phyloP scores from a whole-genome alignment of 1,284 basidiomycete genomes.

The Athelia psychrophila region DNA sequence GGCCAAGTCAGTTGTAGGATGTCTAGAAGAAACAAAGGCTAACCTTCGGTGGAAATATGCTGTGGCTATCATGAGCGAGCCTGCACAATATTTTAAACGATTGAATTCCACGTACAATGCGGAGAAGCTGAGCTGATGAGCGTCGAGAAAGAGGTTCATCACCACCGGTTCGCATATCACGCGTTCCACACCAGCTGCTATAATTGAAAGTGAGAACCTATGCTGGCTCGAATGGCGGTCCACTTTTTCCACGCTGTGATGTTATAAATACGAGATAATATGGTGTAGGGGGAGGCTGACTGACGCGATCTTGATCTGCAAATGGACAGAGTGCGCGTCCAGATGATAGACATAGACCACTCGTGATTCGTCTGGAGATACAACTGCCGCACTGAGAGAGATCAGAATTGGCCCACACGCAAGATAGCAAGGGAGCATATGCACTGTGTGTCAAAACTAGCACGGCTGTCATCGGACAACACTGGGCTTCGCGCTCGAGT shows the following conservation, averaged over 20 bases:
- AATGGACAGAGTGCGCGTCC: constrained; percentile 9
- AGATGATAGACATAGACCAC: constrained; percentile 27
- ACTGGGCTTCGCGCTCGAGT: no score
- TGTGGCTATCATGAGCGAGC: no score
- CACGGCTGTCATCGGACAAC: no score
- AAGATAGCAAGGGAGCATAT: neutral
- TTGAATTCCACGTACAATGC: constrained; percentile 44
- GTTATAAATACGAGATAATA: neutral
- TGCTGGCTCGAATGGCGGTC: constrained; percentile 20
- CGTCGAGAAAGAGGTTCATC: constrained; percentile 46
- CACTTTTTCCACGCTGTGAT: neutral
- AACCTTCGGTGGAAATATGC: constrained; percentile 53
- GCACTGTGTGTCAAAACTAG: neutral
- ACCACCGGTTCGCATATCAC: constrained; percentile 42
- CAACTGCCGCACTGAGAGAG: no score
- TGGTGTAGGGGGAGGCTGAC: constrained; percentile 3
- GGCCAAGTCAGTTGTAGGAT: no score
- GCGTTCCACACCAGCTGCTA: constrained; percentile 50
- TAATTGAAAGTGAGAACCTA: constrained; percentile 49
- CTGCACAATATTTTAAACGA: neutral
- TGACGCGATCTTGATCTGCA: constrained; percentile 27
- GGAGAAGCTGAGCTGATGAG: constrained; percentile 47
- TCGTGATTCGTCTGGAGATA: neutral
- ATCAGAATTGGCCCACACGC: no score
- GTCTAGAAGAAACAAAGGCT: no score